phyloP scores from a whole-genome alignment of 129 eudicot species.

The Erigeron canadensis region DNA sequence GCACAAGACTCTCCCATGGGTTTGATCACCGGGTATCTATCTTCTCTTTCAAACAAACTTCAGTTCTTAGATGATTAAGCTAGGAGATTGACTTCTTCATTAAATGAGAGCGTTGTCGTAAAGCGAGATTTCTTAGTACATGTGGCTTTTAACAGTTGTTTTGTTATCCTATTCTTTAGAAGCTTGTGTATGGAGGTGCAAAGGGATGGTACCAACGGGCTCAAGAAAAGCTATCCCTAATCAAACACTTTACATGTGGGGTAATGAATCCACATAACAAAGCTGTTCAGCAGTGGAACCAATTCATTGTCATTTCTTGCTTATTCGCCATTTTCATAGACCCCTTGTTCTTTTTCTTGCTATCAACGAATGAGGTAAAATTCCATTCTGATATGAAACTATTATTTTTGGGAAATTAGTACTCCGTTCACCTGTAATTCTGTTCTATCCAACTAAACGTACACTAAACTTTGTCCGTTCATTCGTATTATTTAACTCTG shows the following conservation, averaged over 20 bases:
- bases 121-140: too few relatives aligned
- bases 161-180: slow-evolving; percentile 14
- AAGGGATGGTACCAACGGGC: slow-evolving; percentile 58
- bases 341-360: slow-evolving; percentile 75
- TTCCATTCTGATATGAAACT: slow-evolving; percentile 5
- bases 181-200: slow-evolving; percentile 63
- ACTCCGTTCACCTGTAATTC: neutral
- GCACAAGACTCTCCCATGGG: slow-evolving; percentile 23
- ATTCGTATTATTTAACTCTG: neutral
- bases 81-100: too few relatives aligned
- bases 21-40: slow-evolving; percentile 51
- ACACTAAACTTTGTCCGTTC: neutral
- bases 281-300: slow-evolving; percentile 70
- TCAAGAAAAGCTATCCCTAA: slow-evolving; percentile 37
- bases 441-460: neutral
- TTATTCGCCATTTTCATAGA: slow-evolving; percentile 67
- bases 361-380: slow-evolving; percentile 49
- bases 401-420: neutral
- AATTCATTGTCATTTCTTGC: slow-evolving; percentile 67
- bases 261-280: slow-evolving; percentile 82
- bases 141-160: neutral
- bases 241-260: slow-evolving; percentile 46
- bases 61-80: neutral
- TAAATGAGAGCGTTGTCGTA: neutral
- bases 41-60: slow-evolving; percentile 5